Conservation (phyloP, 2,329 filamentous ascomycete genomes). For the Xylaria sp. region DNA sequence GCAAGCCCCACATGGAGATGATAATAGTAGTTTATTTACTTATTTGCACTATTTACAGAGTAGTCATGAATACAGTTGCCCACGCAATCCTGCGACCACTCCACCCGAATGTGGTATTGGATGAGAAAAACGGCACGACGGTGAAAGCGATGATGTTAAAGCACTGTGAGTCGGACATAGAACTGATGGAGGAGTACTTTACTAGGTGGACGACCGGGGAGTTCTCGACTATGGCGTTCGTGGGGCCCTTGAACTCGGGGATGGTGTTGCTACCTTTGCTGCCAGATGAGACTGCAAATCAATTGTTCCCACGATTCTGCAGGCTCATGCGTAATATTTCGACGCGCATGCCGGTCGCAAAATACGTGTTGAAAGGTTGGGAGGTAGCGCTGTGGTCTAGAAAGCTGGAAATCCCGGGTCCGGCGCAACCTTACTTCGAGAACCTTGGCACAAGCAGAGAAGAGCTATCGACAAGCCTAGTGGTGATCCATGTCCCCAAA, state of each 20-base stretch:
- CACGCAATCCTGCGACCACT: conserved; percentile 25
- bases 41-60: conserved; percentile 1
- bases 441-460: conserved; percentile 6
- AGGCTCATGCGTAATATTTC: conserved; percentile 23
- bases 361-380: conserved; percentile 33
- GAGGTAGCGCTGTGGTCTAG: conserved; percentile 26
- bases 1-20: not conserved
- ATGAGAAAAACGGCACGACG: not conserved
- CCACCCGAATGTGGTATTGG: conserved; percentile 6
- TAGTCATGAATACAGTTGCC: conserved; percentile 17
- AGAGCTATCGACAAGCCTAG: conserved; percentile 17
- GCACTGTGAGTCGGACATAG: conserved; percentile 19
- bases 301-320: conserved; percentile 30
- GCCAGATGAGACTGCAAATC: conserved; percentile 13
- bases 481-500: conserved; percentile 17
- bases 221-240: conserved; percentile 28
- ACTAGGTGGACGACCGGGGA: conserved; percentile 24
- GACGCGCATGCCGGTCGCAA: conserved; percentile 23
- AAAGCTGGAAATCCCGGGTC: conserved; percentile 25
- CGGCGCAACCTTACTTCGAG: conserved; percentile 28
- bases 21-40: not conserved
- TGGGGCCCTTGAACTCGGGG: conserved; percentile 26
- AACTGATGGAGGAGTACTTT: conserved; percentile 36
- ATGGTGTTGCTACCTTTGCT: conserved; percentile 28
- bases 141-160: conserved; percentile 11